Evolutionary conservation across 2,329 filamentous ascomycete species (phyloP).

Genomic region (Aureobasidium uvarum): DNA sequence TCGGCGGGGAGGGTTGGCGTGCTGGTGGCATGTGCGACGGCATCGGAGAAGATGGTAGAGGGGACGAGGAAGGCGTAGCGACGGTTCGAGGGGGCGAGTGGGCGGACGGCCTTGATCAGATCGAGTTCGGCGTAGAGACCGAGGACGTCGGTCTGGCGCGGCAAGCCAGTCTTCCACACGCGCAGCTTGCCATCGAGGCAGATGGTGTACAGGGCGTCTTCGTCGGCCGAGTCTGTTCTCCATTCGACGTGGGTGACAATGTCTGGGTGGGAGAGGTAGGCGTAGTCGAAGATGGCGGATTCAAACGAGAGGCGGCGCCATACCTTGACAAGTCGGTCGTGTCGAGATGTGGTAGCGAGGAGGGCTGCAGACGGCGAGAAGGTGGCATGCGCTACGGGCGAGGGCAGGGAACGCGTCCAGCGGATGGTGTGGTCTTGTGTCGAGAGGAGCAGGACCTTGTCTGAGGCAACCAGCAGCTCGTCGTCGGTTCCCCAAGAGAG

Average conservation of each 20-base stretch:
- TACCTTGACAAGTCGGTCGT: constrained; percentile 84
- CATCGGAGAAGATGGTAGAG: constrained; percentile 75
- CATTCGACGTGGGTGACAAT: constrained; percentile 82
- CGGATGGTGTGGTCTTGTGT: constrained; percentile 46
- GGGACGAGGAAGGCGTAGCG: constrained; percentile 81
- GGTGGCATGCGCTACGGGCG: constrained; percentile 67
- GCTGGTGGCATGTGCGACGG: constrained; percentile 62
- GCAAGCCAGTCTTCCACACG: constrained; percentile 78
- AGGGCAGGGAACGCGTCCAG: constrained; percentile 75
- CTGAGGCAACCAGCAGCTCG: constrained; percentile 76
- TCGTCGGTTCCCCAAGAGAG: constrained; percentile 86
- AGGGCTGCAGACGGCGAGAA: constrained; percentile 86
- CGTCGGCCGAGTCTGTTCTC: constrained; percentile 58
- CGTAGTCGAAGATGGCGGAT: constrained; percentile 83
- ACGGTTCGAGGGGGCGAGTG: constrained; percentile 45
- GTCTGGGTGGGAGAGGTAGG: constrained; percentile 81
- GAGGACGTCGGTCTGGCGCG: constrained; percentile 67
- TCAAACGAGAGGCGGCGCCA: constrained; percentile 88
- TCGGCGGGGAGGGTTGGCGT: constrained; percentile 37
- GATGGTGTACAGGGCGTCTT: constrained; percentile 87
- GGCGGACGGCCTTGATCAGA: constrained; percentile 65
- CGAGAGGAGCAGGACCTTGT: constrained; percentile 68
- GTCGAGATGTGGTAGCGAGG: constrained; percentile 74
- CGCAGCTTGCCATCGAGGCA: constrained; percentile 77
- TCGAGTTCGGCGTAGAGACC: constrained; percentile 80